Base-by-base conservation (phyloP, 2,329 filamentous ascomycete genomes). In the Nemania serpens region DNA sequence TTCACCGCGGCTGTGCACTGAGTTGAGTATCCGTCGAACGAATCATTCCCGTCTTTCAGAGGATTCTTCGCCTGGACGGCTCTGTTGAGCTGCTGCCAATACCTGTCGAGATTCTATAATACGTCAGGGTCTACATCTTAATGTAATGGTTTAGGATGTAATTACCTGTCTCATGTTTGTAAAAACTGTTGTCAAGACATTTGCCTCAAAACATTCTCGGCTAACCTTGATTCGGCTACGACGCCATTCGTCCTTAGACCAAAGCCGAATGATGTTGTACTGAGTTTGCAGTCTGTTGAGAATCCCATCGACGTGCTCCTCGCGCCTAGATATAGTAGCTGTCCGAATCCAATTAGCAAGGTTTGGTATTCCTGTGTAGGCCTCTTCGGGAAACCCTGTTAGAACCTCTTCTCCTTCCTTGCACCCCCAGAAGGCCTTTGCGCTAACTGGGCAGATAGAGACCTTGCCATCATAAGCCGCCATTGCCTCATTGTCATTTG, bases 351-450 rank as follows among this genome's bases (percentile, higher is more conserved):
- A 67, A 17, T 9, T 51, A 1, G 48, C 46, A 13, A 67, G 54
- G 13, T 41, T 39, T 10, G 65, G 65, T 9, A 67, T 66, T 6
- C 65, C 65, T 15, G 63, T 59, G 41, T 64, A 67, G 15, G 12
- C 11, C 12, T 46, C 41, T 5, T 39, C 55, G 2, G 63, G 63
- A 42, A 67, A 67, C n/a, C 65, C 65, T 17, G 37, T 9, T 22
- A 51, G 11, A n/a, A 12, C 13, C 12, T 17, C 2, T 34, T 48
- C 7, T 55, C 13, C 10, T 42, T 45, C 3, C 12, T 36, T 37
- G 45, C 58, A 65, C 11, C 43, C 42, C 65, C 65, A 66, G 15
- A 57, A 66, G 11, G 65, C 65, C 1, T 41, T 57, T 18, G 63
- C 52, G 11, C 65, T 67, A 12, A 56, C 59, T 5, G 61, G 63